phyloP scores from a whole-genome alignment of 2,329 filamentous ascomycete species.

The Fusarium keratoplasticum region DNA sequence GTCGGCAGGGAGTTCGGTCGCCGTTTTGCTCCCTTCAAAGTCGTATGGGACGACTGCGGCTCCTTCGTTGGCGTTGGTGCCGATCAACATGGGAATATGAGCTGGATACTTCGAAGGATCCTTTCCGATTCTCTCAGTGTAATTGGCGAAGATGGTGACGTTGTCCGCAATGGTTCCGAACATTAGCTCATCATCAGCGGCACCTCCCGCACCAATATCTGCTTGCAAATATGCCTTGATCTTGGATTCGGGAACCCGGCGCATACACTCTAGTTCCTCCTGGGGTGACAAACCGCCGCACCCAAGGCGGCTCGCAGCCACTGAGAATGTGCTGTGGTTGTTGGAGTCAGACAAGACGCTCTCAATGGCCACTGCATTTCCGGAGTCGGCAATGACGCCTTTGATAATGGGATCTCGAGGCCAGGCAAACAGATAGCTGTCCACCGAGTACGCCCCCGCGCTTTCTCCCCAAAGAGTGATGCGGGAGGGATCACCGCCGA shows the following conservation, averaged over 20 bases:
- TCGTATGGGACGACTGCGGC: slow-evolving; percentile 25
- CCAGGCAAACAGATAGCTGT: slow-evolving; percentile 36
- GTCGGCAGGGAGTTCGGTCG: slow-evolving; percentile 11
- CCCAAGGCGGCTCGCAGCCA: slow-evolving; percentile 3
- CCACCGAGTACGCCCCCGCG: slow-evolving; percentile 23
- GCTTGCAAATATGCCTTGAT: slow-evolving; percentile 31
- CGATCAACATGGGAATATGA: slow-evolving; percentile 18
- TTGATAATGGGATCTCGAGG: slow-evolving; percentile 20
- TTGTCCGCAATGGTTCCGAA: slow-evolving; percentile 25
- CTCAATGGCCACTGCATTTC: slow-evolving; percentile 29
- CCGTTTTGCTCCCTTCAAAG: slow-evolving; percentile 25
- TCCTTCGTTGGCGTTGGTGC: slow-evolving; percentile 35
- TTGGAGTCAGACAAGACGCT: not conserved
- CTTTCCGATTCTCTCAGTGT: slow-evolving; percentile 2
- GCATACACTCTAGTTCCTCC: slow-evolving; percentile 28
- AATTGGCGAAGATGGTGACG: slow-evolving; percentile 23
- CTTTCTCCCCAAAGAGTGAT: slow-evolving; percentile 37
- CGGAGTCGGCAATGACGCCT: slow-evolving; percentile 31
- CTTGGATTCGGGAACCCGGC: not conserved
- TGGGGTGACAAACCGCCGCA: not conserved
- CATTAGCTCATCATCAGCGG: slow-evolving; percentile 22
- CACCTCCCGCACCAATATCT: slow-evolving; percentile 17
- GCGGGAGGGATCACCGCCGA: slow-evolving; percentile 30
- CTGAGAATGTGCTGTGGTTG: slow-evolving; percentile 25
- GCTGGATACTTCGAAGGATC: not conserved